phyloP scores from a whole-genome alignment of 2,329 filamentous ascomycete species.

The Trichoderma brevicompactum region DNA sequence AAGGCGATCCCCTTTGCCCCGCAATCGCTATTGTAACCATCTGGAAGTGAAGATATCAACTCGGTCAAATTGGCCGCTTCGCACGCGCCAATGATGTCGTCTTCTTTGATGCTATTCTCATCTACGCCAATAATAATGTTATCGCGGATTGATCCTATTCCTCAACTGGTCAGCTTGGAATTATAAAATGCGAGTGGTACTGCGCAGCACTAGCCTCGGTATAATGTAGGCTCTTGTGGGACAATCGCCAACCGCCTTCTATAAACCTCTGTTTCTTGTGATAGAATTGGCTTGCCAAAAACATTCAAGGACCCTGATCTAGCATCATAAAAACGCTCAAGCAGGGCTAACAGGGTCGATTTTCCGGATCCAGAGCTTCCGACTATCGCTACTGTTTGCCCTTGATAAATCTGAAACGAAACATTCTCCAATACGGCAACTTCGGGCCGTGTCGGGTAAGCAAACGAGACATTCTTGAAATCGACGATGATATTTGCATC shows the following conservation, averaged over 20 bases:
- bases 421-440: constrained; percentile 10
- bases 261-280: constrained; percentile 47
- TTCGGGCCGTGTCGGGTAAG: constrained; percentile 12
- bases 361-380: constrained; percentile 55
- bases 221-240: constrained; percentile 56
- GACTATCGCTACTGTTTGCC: constrained; percentile 54
- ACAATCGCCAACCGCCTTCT: constrained; percentile 53
- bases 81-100: constrained; percentile 36
- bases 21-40: constrained; percentile 44
- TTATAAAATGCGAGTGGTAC: constrained; percentile 30
- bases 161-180: neutral
- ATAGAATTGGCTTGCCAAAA: constrained; percentile 45
- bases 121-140: constrained; percentile 49
- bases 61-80: constrained; percentile 59
- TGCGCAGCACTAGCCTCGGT: constrained; percentile 32
- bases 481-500: constrained; percentile 13
- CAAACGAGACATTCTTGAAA: constrained; percentile 17
- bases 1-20: constrained; percentile 62
- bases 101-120: constrained; percentile 36
- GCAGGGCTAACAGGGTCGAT: constrained; percentile 56
- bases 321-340: constrained; percentile 60
- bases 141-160: constrained; percentile 51
- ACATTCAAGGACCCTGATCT: constrained; percentile 50
- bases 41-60: constrained; percentile 55
- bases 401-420: constrained; percentile 41